Percentiles rank a stretch among this genome's conserved stretches.
phyloP scores from a whole-genome alignment of 768 basidiomycete genomes.

The Panellus pusillus region DNA sequence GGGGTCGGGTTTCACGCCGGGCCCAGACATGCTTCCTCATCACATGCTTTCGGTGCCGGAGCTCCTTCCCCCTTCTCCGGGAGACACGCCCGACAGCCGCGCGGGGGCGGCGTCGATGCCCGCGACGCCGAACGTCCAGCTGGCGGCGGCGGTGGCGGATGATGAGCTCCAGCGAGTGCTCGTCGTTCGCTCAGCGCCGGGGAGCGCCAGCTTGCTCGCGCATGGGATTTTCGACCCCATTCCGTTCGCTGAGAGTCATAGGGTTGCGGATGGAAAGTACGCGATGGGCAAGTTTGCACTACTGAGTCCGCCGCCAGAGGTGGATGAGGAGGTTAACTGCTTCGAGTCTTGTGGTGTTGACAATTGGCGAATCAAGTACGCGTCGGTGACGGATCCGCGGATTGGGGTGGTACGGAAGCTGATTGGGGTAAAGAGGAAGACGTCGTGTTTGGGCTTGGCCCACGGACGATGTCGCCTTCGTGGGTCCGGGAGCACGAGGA shows the following conservation, averaged over 20 bases:
- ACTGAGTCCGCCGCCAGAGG: slow-evolving; percentile 61
- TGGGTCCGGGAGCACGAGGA: slow-evolving; percentile 51
- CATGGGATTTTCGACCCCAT: slow-evolving; percentile 65
- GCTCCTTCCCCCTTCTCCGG: slow-evolving; percentile 51
- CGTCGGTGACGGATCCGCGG: slow-evolving; percentile 67
- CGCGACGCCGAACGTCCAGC: slow-evolving; percentile 53
- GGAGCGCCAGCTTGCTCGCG: slow-evolving; percentile 18
- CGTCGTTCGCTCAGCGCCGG: slow-evolving; percentile 18
- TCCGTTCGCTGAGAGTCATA: slow-evolving; percentile 66
- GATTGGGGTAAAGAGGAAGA: slow-evolving; percentile 70
- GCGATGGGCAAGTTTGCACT: slow-evolving; percentile 69
- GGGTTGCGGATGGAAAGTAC: slow-evolving; percentile 72
- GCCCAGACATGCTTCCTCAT: slow-evolving; percentile 27
- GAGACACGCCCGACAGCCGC: slow-evolving; percentile 45
- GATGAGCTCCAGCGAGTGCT: slow-evolving; percentile 18
- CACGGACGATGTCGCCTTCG: slow-evolving; percentile 31
- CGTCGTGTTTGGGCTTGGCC: slow-evolving; percentile 32
- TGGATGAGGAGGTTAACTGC: slow-evolving; percentile 29
- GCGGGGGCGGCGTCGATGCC: slow-evolving; percentile 36
- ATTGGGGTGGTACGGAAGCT: slow-evolving; percentile 67
- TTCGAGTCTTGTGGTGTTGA: slow-evolving; percentile 25
- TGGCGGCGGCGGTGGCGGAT: slow-evolving; percentile 33
- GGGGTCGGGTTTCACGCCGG: slow-evolving; percentile 19
- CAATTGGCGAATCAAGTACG: slow-evolving; percentile 56
- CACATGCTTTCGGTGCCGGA: slow-evolving; percentile 37